Evolutionary conservation across 1,284 basidiomycete species (phyloP).

Genomic region (Sporisorium reilianum): DNA sequence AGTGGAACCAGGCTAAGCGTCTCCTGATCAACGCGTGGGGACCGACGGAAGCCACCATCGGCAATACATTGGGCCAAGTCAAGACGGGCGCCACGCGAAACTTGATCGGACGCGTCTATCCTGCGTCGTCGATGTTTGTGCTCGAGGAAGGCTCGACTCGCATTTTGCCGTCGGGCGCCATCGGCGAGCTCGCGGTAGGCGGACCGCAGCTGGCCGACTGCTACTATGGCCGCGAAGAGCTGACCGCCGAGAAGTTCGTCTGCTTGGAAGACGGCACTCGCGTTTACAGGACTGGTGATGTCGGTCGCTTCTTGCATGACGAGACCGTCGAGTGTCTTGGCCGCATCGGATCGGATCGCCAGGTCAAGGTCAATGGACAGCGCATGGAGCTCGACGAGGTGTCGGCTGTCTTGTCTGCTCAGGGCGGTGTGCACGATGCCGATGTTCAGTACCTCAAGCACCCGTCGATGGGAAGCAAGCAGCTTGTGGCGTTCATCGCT

Average conservation of each 20-base stretch:
- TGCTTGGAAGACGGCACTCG: conserved; percentile 52
- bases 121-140: conserved; percentile 57
- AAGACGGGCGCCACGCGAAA: conserved; percentile 46
- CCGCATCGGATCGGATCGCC: conserved; percentile 58
- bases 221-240: conserved; percentile 59
- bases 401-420: conserved; percentile 47
- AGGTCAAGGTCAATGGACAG: conserved; percentile 68
- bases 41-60: conserved; percentile 67
- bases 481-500: conserved; percentile 63
- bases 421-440: conserved; percentile 49
- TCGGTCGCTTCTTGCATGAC: conserved; percentile 62
- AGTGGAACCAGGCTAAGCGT: conserved; percentile 59
- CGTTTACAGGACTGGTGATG: conserved; percentile 67
- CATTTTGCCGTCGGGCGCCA: conserved; percentile 47
- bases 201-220: conserved; percentile 67
- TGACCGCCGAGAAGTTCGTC: conserved; percentile 61
- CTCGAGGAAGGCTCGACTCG: conserved; percentile 35
- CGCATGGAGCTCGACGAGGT: conserved; percentile 68
- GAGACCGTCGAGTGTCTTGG: conserved; percentile 64
- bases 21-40: conserved; percentile 67
- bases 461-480: conserved; percentile 52
- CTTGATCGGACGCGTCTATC: conserved; percentile 60
- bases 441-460: conserved; percentile 64
- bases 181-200: conserved; percentile 65
- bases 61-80: conserved; percentile 66